Conservation (phyloP, 768 basidiomycete genomes). For the Mycena epipterygia region DNA sequence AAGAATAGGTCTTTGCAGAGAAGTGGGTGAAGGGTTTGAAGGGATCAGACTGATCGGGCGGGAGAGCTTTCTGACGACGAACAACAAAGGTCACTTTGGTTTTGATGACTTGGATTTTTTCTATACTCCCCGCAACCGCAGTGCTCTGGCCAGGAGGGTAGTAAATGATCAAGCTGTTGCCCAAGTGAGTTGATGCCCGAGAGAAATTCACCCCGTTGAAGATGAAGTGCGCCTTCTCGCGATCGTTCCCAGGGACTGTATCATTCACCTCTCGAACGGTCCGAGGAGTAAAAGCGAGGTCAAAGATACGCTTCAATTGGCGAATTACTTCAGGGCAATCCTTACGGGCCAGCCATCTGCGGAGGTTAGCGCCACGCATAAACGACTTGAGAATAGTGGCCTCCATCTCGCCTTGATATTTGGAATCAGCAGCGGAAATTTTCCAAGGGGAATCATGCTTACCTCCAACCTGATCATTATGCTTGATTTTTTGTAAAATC, state of each 20-base stretch:
- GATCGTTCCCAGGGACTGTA: not conserved
- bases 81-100: not conserved
- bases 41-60: conserved; percentile 2
- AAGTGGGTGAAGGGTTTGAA: conserved; percentile 20
- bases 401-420: conserved; percentile 20
- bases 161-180: conserved; percentile 22
- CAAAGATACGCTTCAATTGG: conserved; percentile 23
- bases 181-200: conserved; percentile 10
- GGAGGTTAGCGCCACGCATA: conserved; percentile 30
- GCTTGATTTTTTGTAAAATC: conserved; percentile 48
- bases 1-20: conserved; percentile 15
- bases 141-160: not conserved
- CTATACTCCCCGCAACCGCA: conserved; percentile 11
- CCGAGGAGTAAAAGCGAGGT: conserved; percentile 11
- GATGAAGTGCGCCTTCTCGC: conserved; percentile 9
- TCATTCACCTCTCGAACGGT: not conserved
- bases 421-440: not conserved
- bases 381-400: conserved; percentile 25
- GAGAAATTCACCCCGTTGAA: too few relatives aligned
- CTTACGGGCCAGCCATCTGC: conserved; percentile 35
- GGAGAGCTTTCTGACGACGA: conserved; percentile 3
- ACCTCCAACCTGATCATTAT: conserved; percentile 48
- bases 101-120: not conserved
- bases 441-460: not conserved
- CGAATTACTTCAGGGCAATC: conserved; percentile 32